Conservation (phyloP, 2,329 filamentous ascomycete species). For the Gnomoniopsis smithogilvyi region DNA sequence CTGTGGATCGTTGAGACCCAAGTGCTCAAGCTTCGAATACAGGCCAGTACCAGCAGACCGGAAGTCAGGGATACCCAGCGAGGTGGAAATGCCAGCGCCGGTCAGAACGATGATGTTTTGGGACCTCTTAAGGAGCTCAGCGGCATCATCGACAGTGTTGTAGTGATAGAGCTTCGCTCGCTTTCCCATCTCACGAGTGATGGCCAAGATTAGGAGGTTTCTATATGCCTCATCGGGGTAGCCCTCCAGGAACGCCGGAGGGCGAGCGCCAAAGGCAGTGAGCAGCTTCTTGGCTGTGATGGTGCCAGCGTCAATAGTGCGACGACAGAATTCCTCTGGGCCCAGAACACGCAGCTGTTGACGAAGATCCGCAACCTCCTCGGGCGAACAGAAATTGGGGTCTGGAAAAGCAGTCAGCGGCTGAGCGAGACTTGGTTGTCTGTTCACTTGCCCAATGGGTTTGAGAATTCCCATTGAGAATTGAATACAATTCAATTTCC, state of each 20-base stretch:
- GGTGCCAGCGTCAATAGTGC: constrained; percentile 64
- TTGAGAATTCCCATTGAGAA: neutral
- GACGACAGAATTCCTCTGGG: constrained; percentile 71
- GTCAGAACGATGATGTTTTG: constrained; percentile 91
- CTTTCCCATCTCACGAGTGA: constrained; percentile 77
- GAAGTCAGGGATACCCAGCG: constrained; percentile 94
- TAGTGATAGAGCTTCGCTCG: constrained; percentile 75
- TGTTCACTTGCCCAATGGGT: neutral
- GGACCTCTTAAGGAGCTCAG: constrained; percentile 67
- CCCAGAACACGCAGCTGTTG: constrained; percentile 72
- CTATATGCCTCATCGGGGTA: constrained; percentile 72
- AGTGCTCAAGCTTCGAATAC: constrained; percentile 77
- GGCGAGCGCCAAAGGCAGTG: constrained; percentile 77
- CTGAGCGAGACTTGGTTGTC: neutral
- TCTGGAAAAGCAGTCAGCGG: constrained; percentile 24
- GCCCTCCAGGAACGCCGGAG: constrained; percentile 71
- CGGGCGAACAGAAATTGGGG: constrained; percentile 58
- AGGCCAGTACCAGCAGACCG: constrained; percentile 89
- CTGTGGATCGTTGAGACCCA: constrained; percentile 80
- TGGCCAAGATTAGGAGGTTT: constrained; percentile 69
- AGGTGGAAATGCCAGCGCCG: constrained; percentile 94
- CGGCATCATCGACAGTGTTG: constrained; percentile 87
- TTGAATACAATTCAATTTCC: neutral
- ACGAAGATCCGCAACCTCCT: constrained; percentile 67
- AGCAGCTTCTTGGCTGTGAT: constrained; percentile 80